A percentile compares a stretch with the other conserved stretches of the same genome.
Evolutionary conservation across 2,329 filamentous ascomycete genomes (phyloP).

Genomic region (Trichoderma sp.): DNA sequence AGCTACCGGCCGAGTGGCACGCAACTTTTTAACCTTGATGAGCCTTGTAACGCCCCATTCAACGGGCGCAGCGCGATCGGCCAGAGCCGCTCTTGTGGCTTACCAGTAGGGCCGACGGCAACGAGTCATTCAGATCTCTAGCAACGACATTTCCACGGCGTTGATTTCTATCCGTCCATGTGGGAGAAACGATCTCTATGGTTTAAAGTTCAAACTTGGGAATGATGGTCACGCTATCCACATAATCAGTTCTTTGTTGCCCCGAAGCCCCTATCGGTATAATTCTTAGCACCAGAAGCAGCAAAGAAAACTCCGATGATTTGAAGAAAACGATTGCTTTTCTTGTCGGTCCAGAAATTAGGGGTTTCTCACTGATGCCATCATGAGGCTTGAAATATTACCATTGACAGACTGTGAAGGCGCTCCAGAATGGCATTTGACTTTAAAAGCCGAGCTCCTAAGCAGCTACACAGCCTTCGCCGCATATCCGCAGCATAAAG

Average conservation of each 20-base stretch:
- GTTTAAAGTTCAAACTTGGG: background rate
- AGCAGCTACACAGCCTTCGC: constrained; percentile 5
- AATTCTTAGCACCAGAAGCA: background rate
- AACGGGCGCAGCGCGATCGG: constrained; percentile 2
- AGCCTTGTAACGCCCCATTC: background rate
- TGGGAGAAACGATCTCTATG: background rate
- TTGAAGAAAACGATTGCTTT: background rate
- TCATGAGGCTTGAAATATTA: background rate
- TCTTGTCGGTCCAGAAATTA: background rate
- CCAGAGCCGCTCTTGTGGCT: constrained; percentile 6
- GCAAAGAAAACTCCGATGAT: background rate
- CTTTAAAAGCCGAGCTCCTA: constrained; percentile 14
- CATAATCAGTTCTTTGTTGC: background rate
- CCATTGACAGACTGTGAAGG: background rate
- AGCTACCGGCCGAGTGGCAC: background rate
- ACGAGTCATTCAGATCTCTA: background rate
- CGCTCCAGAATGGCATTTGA: constrained; percentile 9
- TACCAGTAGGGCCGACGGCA: constrained; percentile 10
- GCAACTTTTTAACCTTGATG: background rate
- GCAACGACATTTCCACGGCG: background rate
- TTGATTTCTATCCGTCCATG: background rate
- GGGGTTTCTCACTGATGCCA: background rate
- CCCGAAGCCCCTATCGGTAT: constrained; percentile 1
- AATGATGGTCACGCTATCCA: background rate
- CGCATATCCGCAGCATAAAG: constrained; percentile 4